A percentile compares a stretch with the other conserved stretches of the same genome.
phyloP scores from a whole-genome alignment of 2,329 filamentous ascomycete species.

The Scytalidium lignicola region DNA sequence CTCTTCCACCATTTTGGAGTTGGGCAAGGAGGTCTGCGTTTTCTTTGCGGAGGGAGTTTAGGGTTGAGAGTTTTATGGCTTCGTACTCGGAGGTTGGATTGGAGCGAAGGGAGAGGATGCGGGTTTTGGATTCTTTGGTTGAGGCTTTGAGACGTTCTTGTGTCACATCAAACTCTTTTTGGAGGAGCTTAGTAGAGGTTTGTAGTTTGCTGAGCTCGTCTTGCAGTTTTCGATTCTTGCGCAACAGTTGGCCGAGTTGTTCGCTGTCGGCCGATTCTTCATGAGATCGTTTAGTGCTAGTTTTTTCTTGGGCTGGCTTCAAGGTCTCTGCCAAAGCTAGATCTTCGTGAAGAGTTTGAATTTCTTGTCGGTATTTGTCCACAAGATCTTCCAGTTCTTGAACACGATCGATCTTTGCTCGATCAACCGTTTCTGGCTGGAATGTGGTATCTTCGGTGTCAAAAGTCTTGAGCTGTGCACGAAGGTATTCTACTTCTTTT shows the following conservation, averaged over 20 bases:
- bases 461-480: conserved; percentile 84
- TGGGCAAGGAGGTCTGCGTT: conserved; percentile 78
- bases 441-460: conserved; percentile 86
- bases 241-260: conserved; percentile 74
- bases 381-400: conserved; percentile 80
- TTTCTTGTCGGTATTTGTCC: conserved; percentile 78
- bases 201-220: conserved; percentile 67
- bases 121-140: conserved; percentile 65
- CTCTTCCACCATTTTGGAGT: conserved; percentile 45
- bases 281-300: conserved; percentile 60
- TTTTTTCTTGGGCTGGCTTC: conserved; percentile 31
- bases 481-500: conserved; percentile 91
- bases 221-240: conserved; percentile 83
- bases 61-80: conserved; percentile 75
- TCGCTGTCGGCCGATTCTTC: conserved; percentile 53
- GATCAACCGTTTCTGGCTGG: conserved; percentile 73
- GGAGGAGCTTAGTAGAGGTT: conserved; percentile 63
- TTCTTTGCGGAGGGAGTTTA: conserved; percentile 73
- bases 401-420: conserved; percentile 67
- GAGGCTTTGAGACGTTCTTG: conserved; percentile 66
- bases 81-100: conserved; percentile 88
- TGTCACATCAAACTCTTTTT: conserved; percentile 69
- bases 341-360: conserved; percentile 68
- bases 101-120: conserved; percentile 79
- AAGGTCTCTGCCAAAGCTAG: conserved; percentile 58